phyloP scores from a whole-genome alignment of 805 yeast genomes.

The Candida andamanensis region DNA sequence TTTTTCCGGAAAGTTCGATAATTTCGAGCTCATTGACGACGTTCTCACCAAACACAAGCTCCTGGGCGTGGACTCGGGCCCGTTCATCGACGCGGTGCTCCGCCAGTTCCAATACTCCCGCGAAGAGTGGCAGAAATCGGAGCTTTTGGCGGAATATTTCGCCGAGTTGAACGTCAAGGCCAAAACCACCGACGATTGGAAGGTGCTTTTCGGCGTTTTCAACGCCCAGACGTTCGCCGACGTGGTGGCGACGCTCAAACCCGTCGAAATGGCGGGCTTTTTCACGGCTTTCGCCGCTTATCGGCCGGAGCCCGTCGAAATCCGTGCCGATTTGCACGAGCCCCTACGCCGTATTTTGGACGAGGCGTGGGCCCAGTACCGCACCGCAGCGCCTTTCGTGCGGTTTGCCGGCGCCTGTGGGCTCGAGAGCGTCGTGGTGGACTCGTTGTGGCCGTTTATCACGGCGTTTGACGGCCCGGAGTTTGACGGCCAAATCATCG shows the following conservation, averaged over 20 bases:
- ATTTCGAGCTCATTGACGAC: conserved; percentile 9
- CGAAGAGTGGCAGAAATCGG: conserved; percentile 6
- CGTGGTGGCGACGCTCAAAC: neutral
- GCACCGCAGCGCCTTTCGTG: too few species aligned
- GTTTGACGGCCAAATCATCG: too few species aligned
- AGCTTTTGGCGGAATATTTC: conserved; percentile 23
- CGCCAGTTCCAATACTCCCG: conserved; percentile 4
- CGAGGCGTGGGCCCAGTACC: too few species aligned
- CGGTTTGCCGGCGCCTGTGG: too few species aligned
- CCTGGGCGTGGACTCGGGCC: conserved; percentile 4
- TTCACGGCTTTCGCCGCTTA: too few species aligned
- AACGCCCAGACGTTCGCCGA: neutral
- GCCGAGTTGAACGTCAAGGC: conserved; percentile 18
- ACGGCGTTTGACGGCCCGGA: too few species aligned
- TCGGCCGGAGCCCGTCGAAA: too few species aligned
- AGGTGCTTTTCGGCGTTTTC: conserved; percentile 13
- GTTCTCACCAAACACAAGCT: conserved; percentile 6
- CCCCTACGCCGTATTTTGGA: too few species aligned
- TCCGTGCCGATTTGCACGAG: too few species aligned
- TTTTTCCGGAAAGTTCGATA: neutral
- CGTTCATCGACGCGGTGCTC: conserved; percentile 4
- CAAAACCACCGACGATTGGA: conserved; percentile 13
- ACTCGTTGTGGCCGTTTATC: too few species aligned
- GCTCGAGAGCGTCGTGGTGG: too few species aligned
- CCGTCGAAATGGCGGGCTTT: too few species aligned